Conservation (phyloP, 139 green algal species). For the Nannochloris sp. region DNA sequence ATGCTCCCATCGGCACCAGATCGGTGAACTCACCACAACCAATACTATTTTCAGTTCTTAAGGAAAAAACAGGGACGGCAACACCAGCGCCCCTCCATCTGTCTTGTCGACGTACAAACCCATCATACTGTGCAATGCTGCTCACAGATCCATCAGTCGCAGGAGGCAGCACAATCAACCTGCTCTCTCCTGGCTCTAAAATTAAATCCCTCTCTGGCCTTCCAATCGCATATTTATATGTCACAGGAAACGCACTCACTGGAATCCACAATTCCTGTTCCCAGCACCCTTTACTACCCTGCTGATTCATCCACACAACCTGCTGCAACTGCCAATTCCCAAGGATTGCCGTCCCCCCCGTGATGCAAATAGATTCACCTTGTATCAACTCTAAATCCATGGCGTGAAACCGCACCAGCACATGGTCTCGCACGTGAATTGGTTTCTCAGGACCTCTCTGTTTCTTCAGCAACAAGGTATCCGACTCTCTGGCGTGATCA, state of each 20-base stretch:
- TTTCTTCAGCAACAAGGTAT: neutral
- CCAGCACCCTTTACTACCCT: slow-evolving; percentile 20
- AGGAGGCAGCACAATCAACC: slow-evolving; percentile 14
- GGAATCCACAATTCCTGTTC: slow-evolving; percentile 49
- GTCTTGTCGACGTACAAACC: slow-evolving; percentile 39
- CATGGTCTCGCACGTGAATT: neutral
- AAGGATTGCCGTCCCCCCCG: slow-evolving; percentile 52
- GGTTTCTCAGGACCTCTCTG: too few species aligned
- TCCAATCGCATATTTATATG: slow-evolving; percentile 69
- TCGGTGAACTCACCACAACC: slow-evolving; percentile 90
- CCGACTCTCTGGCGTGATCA: neutral
- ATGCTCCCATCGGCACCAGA: slow-evolving; percentile 68
- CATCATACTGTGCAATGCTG: slow-evolving; percentile 55
- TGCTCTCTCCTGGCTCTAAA: slow-evolving; percentile 30
- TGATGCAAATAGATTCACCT: slow-evolving; percentile 47
- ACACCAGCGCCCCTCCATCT: slow-evolving; percentile 82
- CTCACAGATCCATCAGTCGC: slow-evolving; percentile 28
- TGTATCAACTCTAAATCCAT: slow-evolving; percentile 29
- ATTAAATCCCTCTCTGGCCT: slow-evolving; percentile 6
- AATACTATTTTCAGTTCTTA: slow-evolving; percentile 57
- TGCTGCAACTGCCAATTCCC: slow-evolving; percentile 69
- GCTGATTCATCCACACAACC: slow-evolving; percentile 38
- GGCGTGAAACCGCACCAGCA: slow-evolving; percentile 42
- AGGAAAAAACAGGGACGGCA: slow-evolving; percentile 83
- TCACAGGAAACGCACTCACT: slow-evolving; percentile 58